Evolutionary conservation across 345 rosid species (phyloP).

Genomic region (Populus deltoides): DNA sequence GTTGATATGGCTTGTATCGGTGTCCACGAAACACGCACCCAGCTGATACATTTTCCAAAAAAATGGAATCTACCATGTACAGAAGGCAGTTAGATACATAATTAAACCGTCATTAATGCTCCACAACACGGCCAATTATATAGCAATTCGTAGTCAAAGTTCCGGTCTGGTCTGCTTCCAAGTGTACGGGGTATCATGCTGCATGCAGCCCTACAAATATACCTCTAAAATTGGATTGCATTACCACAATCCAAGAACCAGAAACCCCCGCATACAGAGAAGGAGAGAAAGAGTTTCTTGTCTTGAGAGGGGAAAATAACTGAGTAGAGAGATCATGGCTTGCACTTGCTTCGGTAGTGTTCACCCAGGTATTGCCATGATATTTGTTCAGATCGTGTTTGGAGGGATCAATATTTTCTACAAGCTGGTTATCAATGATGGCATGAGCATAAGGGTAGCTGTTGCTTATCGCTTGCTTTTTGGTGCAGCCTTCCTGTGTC

Average conservation of each 20-base stretch:
- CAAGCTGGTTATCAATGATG: slow-evolving; percentile 8
- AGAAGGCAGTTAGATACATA: neutral
- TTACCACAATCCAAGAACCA: neutral
- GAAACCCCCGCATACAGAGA: neutral
- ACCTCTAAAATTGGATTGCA: too few relatives aligned
- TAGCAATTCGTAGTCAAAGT: neutral
- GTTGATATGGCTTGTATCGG: too few relatives aligned
- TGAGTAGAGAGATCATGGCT: neutral
- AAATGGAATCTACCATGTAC: neutral
- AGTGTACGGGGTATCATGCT: neutral
- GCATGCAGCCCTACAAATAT: too few relatives aligned
- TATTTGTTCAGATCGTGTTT: slow-evolving; percentile 8
- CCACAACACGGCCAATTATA: neutral
- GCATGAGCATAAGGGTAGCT: slow-evolving; percentile 9
- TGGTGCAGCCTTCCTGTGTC: slow-evolving; percentile 8
- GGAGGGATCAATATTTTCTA: slow-evolving; percentile 12
- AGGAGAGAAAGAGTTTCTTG: neutral
- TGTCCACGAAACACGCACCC: neutral
- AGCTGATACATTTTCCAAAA: neutral
- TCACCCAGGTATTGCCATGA: slow-evolving; percentile 9
- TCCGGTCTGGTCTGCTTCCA: neutral
- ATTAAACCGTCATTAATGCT: neutral
- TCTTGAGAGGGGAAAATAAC: neutral
- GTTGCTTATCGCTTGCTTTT: slow-evolving; percentile 18
- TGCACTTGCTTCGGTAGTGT: neutral